Evolutionary conservation across 2,329 filamentous ascomycete species (phyloP).

Genomic region (Huntiella moniliformis): DNA sequence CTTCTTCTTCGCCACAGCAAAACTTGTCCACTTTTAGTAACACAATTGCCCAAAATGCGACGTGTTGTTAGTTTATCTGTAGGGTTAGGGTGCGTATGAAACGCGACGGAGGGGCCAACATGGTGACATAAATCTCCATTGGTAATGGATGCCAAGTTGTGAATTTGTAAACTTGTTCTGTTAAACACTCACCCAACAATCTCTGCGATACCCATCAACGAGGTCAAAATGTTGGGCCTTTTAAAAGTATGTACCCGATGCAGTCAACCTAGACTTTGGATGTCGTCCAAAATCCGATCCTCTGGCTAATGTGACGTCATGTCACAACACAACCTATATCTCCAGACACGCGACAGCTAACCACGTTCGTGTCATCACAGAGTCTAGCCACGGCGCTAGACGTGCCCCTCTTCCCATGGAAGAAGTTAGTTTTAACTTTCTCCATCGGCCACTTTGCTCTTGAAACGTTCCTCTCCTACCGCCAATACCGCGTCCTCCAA

Average conservation of each 20-base stretch:
- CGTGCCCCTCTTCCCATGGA: constrained; percentile 89
- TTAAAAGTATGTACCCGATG: constrained; percentile 9
- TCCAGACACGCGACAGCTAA: constrained; percentile 3
- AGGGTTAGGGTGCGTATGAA: no score
- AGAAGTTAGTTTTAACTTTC: constrained; percentile 87
- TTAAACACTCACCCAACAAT: no score
- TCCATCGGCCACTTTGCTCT: constrained; percentile 79
- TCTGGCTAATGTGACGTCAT: constrained; percentile 4
- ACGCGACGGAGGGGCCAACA: no score
- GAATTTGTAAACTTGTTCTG: no score
- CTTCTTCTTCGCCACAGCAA: neutral
- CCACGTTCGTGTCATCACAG: constrained; percentile 20
- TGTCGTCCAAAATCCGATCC: neutral
- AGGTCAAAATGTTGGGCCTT: constrained; percentile 10
- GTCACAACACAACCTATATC: neutral
- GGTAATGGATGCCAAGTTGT: no score
- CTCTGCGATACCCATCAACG: neutral
- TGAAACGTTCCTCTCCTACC: constrained; percentile 72
- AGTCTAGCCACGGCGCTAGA: constrained; percentile 73
- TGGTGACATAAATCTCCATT: no score
- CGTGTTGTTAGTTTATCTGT: no score
- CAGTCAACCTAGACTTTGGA: neutral
- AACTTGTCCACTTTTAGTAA: no score
- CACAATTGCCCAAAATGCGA: no score
- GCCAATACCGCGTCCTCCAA: constrained; percentile 77